Percentiles rank a stretch among this genome's conserved stretches.
These are phyloP conservation scores for Boletellus sp. DNA, from an alignment of 768 basidiomycete species.

Conservation along the genomic window DNA sequence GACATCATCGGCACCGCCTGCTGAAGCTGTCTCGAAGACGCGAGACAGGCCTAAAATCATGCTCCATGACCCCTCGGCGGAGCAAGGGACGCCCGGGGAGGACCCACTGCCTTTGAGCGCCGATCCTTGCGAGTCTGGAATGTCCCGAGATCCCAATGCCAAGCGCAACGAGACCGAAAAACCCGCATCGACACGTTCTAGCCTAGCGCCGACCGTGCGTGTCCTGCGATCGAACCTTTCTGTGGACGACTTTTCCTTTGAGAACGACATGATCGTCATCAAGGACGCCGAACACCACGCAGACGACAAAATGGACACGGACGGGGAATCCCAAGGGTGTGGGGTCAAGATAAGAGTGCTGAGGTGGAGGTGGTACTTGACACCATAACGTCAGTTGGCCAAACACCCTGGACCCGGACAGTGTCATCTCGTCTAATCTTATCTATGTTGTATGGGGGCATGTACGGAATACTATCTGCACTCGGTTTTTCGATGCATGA, in stretches of 20 bases:
- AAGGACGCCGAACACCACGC: neutral
- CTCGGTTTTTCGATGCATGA: constrained; percentile 1
- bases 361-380: constrained; percentile 26
- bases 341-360: constrained; percentile 24
- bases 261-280: constrained; percentile 18
- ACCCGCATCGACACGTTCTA: neutral
- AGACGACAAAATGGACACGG: constrained; percentile 15
- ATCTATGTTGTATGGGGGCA: constrained; percentile 14
- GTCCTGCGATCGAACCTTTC: constrained; percentile 18
- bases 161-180: constrained; percentile 3
- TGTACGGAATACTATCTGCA: constrained; percentile 9
- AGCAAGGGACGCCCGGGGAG: neutral
- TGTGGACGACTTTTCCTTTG: constrained; percentile 22
- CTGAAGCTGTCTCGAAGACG: constrained; percentile 3
- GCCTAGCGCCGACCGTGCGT: neutral
- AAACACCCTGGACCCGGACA: too few species aligned
- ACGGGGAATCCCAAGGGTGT: constrained; percentile 1
- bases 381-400: neutral
- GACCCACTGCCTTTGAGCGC: neutral
- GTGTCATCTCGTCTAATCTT: constrained; percentile 10
- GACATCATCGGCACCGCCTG: neutral
- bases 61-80: neutral
- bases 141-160: neutral
- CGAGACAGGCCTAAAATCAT: neutral
- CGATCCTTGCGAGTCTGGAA: constrained; percentile 4